A percentile compares a stretch with the other conserved stretches of the same genome.
Evolutionary conservation across 495 filamentous ascomycete species (phyloP).

Genomic region (Penicillium crystallinum): DNA sequence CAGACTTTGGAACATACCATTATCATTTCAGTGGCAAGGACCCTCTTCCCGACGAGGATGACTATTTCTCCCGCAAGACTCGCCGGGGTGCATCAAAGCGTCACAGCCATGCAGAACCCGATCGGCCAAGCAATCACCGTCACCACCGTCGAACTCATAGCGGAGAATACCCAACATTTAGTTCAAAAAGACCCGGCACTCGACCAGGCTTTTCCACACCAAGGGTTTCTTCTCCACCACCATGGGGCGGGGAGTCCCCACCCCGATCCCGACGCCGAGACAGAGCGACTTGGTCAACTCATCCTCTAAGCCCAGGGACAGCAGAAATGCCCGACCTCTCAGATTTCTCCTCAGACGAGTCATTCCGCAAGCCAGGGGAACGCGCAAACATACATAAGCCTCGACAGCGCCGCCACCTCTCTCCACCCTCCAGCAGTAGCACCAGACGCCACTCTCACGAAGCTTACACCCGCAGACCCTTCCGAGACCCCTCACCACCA

Average conservation of each 20-base stretch:
- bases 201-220: slow-evolving; percentile 24
- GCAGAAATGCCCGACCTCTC: slow-evolving; percentile 18
- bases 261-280: slow-evolving; percentile 22
- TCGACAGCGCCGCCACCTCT: slow-evolving; percentile 23
- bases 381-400: slow-evolving; percentile 11
- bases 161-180: slow-evolving; percentile 20
- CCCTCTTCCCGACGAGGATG: slow-evolving; percentile 24
- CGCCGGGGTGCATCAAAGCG: slow-evolving; percentile 17
- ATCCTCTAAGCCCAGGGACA: slow-evolving; percentile 21
- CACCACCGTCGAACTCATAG: slow-evolving; percentile 23
- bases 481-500: slow-evolving; percentile 29
- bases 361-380: slow-evolving; percentile 12
- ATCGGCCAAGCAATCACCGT: slow-evolving; percentile 14
- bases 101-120: slow-evolving; percentile 18
- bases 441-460: slow-evolving; percentile 44
- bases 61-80: slow-evolving; percentile 18
- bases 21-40: slow-evolving; percentile 32
- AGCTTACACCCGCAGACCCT: slow-evolving; percentile 32
- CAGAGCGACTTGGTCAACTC: slow-evolving; percentile 11
- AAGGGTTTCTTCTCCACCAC: slow-evolving; percentile 31
- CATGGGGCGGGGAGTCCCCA: slow-evolving; percentile 16
- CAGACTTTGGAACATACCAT: slow-evolving; percentile 31
- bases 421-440: slow-evolving; percentile 24
- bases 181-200: slow-evolving; percentile 1
- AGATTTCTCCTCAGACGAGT: slow-evolving; percentile 26